Evolutionary conservation across 768 basidiomycete genomes (phyloP).

Genomic region (Cystofilobasidium macerans): DNA sequence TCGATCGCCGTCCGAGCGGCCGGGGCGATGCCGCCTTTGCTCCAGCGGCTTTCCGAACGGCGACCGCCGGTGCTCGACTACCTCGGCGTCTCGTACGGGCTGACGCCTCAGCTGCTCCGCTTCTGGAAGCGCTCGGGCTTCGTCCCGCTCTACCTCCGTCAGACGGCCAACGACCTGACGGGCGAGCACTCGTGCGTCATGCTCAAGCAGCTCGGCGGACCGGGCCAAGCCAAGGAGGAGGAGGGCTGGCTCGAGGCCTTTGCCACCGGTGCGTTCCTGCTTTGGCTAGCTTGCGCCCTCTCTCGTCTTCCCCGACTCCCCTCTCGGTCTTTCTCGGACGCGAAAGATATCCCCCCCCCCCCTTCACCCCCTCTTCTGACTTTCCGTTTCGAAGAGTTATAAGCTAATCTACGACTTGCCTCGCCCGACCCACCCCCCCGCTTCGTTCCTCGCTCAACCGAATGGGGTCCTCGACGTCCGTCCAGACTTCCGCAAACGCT

Average conservation of each 20-base stretch:
- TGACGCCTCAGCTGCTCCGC: constrained; percentile 72
- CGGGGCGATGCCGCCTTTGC: constrained; percentile 75
- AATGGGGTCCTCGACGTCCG: not conserved
- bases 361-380: no score
- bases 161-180: constrained; percentile 86
- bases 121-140: constrained; percentile 96
- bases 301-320: no score
- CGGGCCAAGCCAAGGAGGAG: constrained; percentile 53
- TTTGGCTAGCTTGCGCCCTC: no score
- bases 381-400: no score
- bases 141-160: constrained; percentile 81
- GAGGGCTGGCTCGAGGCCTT: constrained; percentile 81
- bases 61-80: constrained; percentile 87
- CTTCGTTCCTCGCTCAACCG: not conserved
- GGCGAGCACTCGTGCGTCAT: constrained; percentile 96
- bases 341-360: no score
- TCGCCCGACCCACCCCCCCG: no score
- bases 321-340: no score
- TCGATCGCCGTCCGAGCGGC: constrained; percentile 57
- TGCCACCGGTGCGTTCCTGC: constrained; percentile 41
- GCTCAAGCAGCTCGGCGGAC: constrained; percentile 61
- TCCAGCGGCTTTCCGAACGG: constrained; percentile 78
- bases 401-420: no score
- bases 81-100: constrained; percentile 88
- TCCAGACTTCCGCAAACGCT: constrained; percentile 81